Evolutionary conservation across 2,329 filamentous ascomycete species (phyloP), one percentile per base, ranked within the genome.

Genomic region (Sporothrix sp.): DNA sequence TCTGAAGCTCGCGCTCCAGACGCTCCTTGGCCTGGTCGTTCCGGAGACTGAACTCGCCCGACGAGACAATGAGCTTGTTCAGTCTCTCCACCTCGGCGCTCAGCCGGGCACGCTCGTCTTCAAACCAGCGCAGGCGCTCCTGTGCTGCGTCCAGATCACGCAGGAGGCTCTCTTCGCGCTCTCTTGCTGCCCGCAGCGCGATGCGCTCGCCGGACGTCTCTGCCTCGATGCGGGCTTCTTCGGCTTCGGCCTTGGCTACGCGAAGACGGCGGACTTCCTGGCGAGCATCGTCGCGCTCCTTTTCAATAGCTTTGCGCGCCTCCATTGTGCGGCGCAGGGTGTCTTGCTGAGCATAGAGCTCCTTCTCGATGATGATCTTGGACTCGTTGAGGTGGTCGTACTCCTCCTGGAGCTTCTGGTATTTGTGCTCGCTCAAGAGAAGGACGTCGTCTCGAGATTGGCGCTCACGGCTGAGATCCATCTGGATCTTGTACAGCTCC

Each of bases 301-400:
- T 81, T 63, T 98, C 91, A 1, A 87, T 87, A 5, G 81, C 79
- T 5, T 82, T 75, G 28, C 87, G 81, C 42, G 87, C 84, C 65
- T 95, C 89, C 58, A 85, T 87, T 10, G 89, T 87, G 50, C 91
- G 81, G 33, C 93, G 82, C 40, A 96, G 77, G 10, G 87, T 85
- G 62, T 98, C 91, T 65, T 96, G 90, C 62, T 97, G 91, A 5
- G 87, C 84, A 63, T 97, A 97, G 65, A 98, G 83, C 66, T 97
- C 91, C 66, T 96, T 97, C 66, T 98, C 91, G 56, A 98, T 95
- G 42, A 83, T 95, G 60, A 96, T 95, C 67, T 98, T 98, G 25
- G 88, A 84, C 56, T 96, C 89, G 60, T 95, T 95, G 30, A 97
- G 74, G 30, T 81, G 79, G 45, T 94, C 84, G 59, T 82, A 95